Percentiles rank a stretch among this genome's conserved stretches.
Conservation (phyloP, 2,329 filamentous ascomycete species). For the Colletotrichum theobromicola region DNA sequence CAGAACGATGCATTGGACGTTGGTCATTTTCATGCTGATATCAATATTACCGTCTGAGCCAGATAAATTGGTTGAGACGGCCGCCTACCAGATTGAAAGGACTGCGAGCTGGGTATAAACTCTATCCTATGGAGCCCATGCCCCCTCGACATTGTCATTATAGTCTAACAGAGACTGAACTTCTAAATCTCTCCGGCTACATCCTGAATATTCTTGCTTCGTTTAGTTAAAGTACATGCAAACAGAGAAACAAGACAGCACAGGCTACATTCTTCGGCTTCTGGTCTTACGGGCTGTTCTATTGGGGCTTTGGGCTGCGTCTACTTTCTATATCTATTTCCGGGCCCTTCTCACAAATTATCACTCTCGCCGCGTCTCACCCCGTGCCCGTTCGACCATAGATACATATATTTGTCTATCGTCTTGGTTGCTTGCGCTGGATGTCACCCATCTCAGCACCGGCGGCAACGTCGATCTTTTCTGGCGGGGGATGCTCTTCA, state of each 20-base stretch:
- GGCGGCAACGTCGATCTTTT: background rate
- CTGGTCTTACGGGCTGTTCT: background rate
- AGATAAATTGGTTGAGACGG: background rate
- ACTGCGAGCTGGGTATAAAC: background rate
- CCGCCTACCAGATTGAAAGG: background rate
- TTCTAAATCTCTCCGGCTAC: background rate
- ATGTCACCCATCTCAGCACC: background rate
- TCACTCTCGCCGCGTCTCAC: background rate
- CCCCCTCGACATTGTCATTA: background rate
- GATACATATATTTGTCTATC: background rate
- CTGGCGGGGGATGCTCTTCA: too few relatives aligned
- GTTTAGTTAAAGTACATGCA: background rate
- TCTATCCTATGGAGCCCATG: too few relatives aligned
- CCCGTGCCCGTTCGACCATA: background rate
- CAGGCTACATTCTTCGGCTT: background rate
- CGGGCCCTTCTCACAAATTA: background rate
- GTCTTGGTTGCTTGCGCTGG: too few relatives aligned
- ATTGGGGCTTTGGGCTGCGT: background rate
- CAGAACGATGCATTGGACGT: fast-evolving
- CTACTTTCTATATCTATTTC: background rate
- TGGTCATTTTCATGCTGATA: too few relatives aligned
- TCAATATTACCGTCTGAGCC: too few relatives aligned
- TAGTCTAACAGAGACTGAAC: background rate
- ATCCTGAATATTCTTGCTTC: fast-evolving
- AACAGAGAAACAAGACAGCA: background rate